Evolutionary conservation across 2,329 filamentous ascomycete genomes (phyloP).

Genomic region (Alternaria sp.): DNA sequence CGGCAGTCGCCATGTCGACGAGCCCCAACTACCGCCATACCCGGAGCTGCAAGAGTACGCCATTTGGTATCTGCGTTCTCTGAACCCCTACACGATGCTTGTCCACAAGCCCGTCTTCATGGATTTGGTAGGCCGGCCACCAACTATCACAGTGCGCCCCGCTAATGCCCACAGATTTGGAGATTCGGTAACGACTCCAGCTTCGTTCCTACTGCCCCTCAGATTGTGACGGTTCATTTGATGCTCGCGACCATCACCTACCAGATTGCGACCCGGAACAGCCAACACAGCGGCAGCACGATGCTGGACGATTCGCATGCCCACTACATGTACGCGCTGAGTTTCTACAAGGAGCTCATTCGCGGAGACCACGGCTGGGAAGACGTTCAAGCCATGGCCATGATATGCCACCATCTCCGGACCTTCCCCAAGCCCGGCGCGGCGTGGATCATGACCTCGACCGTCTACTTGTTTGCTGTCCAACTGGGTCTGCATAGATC

Average conservation of each 20-base stretch:
- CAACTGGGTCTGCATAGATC: constrained; percentile 78
- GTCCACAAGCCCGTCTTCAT: constrained; percentile 79
- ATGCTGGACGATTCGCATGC: constrained; percentile 72
- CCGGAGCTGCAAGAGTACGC: constrained; percentile 71
- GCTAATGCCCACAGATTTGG: constrained; percentile 61
- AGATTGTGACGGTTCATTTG: constrained; percentile 77
- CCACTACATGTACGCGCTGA: constrained; percentile 78
- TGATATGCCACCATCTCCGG: constrained; percentile 75
- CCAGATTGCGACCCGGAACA: constrained; percentile 75
- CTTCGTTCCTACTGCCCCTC: constrained; percentile 67
- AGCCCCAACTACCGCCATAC: constrained; percentile 66
- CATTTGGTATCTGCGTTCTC: constrained; percentile 75
- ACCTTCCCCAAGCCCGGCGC: constrained; percentile 81
- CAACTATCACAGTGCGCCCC: neutral
- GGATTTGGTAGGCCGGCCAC: constrained; percentile 61
- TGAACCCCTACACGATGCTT: constrained; percentile 75
- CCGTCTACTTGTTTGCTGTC: constrained; percentile 71
- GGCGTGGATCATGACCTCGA: constrained; percentile 70
- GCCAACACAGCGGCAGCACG: constrained; percentile 45
- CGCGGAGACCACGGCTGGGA: constrained; percentile 66
- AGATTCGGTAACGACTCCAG: constrained; percentile 73
- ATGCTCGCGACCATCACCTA: constrained; percentile 79
- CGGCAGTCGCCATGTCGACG: constrained; percentile 59
- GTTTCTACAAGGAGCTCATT: constrained; percentile 70
- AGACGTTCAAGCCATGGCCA: constrained; percentile 73